phyloP scores from a whole-genome alignment of 2,329 filamentous ascomycete genomes.

The Pseudocercospora pini-densiflorae region DNA sequence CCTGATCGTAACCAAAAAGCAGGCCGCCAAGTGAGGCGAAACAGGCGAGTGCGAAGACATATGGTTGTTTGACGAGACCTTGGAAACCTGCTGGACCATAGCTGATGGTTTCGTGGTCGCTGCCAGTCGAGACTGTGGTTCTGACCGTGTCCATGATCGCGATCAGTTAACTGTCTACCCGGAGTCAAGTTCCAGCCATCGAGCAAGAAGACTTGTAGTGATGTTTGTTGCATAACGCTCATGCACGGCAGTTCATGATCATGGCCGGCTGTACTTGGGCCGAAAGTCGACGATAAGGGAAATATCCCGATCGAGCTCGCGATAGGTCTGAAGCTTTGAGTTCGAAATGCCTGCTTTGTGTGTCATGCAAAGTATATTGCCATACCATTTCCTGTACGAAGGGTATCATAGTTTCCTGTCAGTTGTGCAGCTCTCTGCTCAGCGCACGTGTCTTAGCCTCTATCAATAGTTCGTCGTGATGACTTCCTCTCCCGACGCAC shows the following conservation, averaged over 20 bases:
- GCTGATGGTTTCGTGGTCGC: not conserved
- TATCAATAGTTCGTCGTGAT: not conserved
- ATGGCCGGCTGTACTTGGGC: not conserved
- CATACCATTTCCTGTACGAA: constrained; percentile 2
- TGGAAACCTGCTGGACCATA: constrained; percentile 2
- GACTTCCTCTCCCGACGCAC: not conserved
- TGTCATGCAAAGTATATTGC: not conserved
- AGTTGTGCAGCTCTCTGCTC: not conserved
- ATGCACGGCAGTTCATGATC: too few relatives aligned
- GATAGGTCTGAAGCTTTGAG: not conserved
- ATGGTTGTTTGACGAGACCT: not conserved
- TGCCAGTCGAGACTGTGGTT: not conserved
- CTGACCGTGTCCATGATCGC: not conserved
- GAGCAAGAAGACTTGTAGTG: too few relatives aligned
- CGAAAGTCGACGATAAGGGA: not conserved
- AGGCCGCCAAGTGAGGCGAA: constrained; percentile 5
- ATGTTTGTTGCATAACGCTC: too few relatives aligned
- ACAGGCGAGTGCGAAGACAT: constrained; percentile 2
- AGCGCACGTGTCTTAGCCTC: not conserved
- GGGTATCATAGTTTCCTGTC: constrained; percentile 12
- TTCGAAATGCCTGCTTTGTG: not conserved
- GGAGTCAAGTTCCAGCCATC: too few relatives aligned
- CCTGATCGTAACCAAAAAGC: constrained; percentile 3
- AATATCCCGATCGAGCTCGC: not conserved
- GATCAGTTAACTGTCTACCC: too few relatives aligned